phyloP scores from a whole-genome alignment of 1,284 basidiomycete genomes.

The Apiotrichum laibachii region DNA sequence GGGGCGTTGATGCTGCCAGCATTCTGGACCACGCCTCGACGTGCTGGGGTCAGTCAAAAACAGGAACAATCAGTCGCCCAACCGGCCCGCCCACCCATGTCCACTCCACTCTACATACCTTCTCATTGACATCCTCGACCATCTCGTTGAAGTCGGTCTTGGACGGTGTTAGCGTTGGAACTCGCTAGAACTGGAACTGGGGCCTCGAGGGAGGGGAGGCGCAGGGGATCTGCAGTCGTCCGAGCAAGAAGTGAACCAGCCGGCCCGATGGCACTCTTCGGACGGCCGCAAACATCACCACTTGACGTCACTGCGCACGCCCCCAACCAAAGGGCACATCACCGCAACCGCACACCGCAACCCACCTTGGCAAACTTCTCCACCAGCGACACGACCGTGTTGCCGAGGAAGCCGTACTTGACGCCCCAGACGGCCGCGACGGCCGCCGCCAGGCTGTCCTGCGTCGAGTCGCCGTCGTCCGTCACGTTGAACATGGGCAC shows the following conservation, averaged over 20 bases:
- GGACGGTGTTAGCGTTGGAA: neutral
- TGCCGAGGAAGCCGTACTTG: conserved; percentile 77
- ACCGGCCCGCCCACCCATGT: neutral
- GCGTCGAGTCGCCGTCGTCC: conserved; percentile 74
- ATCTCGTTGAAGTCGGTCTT: conserved; percentile 21
- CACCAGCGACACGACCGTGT: conserved; percentile 62
- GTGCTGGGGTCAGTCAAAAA: conserved; percentile 52
- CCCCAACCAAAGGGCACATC: neutral
- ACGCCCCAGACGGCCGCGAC: conserved; percentile 75
- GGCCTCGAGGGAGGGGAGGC: too few relatives aligned
- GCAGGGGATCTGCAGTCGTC: too few relatives aligned
- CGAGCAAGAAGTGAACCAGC: too few relatives aligned
- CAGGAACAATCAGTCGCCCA: too few relatives aligned
- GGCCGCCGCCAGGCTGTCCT: conserved; percentile 68
- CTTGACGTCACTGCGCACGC: too few relatives aligned
- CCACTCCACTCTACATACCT: conserved; percentile 3
- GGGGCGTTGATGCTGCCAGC: conserved; percentile 69
- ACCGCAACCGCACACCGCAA: neutral
- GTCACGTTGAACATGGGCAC: conserved; percentile 81
- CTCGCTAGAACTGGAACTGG: too few relatives aligned
- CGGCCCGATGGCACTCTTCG: too few relatives aligned
- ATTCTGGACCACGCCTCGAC: conserved; percentile 81
- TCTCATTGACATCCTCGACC: conserved; percentile 24
- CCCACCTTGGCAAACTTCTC: conserved; percentile 45
- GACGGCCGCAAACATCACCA: too few relatives aligned